phyloP scores from a whole-genome alignment of 83 land plant genomes.

The Diphasiastrum complanatum region DNA sequence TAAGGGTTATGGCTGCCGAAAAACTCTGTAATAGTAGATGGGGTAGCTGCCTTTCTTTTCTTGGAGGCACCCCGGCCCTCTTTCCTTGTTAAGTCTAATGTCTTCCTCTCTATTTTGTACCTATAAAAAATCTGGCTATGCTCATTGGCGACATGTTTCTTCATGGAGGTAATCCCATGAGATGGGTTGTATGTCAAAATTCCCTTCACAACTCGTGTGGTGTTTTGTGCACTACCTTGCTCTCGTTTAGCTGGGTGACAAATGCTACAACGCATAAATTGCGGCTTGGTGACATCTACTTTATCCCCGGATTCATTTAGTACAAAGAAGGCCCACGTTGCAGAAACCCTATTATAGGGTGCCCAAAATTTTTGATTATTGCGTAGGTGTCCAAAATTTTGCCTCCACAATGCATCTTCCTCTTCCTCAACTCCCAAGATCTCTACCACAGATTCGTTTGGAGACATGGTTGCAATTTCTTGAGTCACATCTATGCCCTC shows the following conservation, averaged over 20 bases:
- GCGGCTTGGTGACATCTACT: conserved; percentile 11
- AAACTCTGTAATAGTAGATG: background rate
- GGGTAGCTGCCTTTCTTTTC: conserved; percentile 6
- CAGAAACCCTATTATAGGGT: conserved; percentile 7
- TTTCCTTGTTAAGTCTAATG: background rate
- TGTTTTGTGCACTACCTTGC: conserved; percentile 6
- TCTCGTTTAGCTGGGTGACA: conserved; percentile 1
- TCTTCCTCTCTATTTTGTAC: conserved; percentile 2
- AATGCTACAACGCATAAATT: conserved; percentile 15
- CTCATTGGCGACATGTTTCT: conserved; percentile 11
- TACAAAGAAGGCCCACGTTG: conserved; percentile 15
- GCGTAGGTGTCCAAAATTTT: too few relatives aligned
- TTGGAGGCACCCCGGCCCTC: conserved; percentile 9
- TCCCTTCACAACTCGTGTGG: conserved; percentile 9
- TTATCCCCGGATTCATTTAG: background rate
- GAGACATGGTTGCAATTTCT: too few relatives aligned
- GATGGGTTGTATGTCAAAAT: conserved; percentile 5
- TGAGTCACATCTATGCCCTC: too few relatives aligned
- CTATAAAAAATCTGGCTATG: conserved; percentile 5
- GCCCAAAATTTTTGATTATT: conserved; percentile 16
- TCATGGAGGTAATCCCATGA: conserved; percentile 17
- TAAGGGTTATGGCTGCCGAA: conserved; percentile 4
- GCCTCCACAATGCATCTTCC: too few relatives aligned
- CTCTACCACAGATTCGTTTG: too few relatives aligned
- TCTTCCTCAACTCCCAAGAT: too few relatives aligned